Percentiles rank a stretch among this genome's conserved stretches.
phyloP scores from a whole-genome alignment of 2,329 filamentous ascomycete species.

The Xylariaceae sp. region DNA sequence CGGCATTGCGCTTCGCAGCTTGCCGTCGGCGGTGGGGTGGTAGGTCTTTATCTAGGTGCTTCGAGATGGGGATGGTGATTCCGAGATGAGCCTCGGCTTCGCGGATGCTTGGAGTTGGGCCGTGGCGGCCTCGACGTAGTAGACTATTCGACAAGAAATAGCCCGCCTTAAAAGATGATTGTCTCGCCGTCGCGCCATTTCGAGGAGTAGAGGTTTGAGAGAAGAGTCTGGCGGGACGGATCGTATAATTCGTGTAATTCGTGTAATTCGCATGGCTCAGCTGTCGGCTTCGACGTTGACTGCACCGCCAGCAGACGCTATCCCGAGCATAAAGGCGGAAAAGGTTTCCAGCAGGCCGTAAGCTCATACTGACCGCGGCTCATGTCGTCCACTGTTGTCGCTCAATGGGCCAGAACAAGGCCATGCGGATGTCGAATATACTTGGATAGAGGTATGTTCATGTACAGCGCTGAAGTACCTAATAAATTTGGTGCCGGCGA shows the following conservation, averaged over 20 bases:
- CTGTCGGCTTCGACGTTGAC: constrained; percentile 16
- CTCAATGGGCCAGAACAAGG: background rate
- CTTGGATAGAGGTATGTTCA: too few relatives aligned
- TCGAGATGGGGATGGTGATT: constrained; percentile 6
- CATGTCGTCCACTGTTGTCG: constrained; percentile 30
- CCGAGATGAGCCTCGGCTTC: constrained; percentile 1
- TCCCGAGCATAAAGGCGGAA: constrained; percentile 31
- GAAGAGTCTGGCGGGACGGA: constrained; percentile 22
- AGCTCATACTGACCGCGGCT: constrained; percentile 38
- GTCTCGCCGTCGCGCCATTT: constrained; percentile 14
- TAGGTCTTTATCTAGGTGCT: constrained; percentile 23
- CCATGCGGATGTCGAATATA: background rate
- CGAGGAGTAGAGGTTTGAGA: constrained; percentile 19
- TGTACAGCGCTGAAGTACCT: background rate
- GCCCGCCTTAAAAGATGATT: constrained; percentile 29
- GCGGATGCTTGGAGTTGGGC: constrained; percentile 4
- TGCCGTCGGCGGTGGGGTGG: constrained; percentile 34
- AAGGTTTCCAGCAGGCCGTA: constrained; percentile 34
- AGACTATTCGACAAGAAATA: constrained; percentile 37
- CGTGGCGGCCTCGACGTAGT: constrained; percentile 9
- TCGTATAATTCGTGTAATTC: background rate
- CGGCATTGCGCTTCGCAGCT: constrained; percentile 26
- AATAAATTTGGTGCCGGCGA: background rate
- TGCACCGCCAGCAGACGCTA: constrained; percentile 37
- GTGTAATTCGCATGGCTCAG: constrained; percentile 3